Conservation (phyloP, 1,139 yeast genomes). For the Candida sojae region DNA sequence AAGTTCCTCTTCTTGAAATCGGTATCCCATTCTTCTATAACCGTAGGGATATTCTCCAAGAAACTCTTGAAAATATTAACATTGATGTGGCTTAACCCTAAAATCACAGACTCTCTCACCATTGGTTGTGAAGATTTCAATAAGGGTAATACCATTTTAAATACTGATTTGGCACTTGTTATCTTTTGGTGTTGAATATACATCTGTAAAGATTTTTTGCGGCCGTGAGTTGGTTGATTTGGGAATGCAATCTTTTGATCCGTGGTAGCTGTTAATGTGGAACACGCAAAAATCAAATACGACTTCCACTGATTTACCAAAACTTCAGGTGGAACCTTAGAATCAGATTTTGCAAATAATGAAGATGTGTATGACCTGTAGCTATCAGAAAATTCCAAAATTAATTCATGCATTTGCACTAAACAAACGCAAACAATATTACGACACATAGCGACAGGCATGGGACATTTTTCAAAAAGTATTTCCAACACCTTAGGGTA, state of each 20-base stretch:
- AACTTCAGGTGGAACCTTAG: constrained; percentile 61
- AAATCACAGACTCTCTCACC: constrained; percentile 81
- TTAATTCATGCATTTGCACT: constrained; percentile 85
- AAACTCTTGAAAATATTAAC: constrained; percentile 84
- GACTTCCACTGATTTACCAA: constrained; percentile 87
- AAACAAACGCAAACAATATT: constrained; percentile 88
- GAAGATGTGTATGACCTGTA: constrained; percentile 44
- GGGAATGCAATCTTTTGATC: constrained; percentile 77
- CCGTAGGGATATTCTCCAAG: constrained; percentile 72
- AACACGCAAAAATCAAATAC: constrained; percentile 87
- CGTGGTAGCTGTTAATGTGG: constrained; percentile 85
- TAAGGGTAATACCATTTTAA: constrained; percentile 83
- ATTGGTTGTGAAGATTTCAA: constrained; percentile 69
- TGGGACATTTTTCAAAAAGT: constrained; percentile 82
- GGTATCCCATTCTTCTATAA: constrained; percentile 59
- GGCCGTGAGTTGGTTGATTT: constrained; percentile 56
- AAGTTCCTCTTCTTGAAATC: constrained; percentile 29
- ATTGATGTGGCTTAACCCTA: constrained; percentile 87
- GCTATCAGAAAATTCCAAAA: constrained; percentile 63
- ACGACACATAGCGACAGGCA: constrained; percentile 91
- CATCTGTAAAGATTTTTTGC: constrained; percentile 75
- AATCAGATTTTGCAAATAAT: constrained; percentile 31
- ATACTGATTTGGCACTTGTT: constrained; percentile 88
- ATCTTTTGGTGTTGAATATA: constrained; percentile 88
- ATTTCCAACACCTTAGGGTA: constrained; percentile 75